Conservation (phyloP, 139 green algal genomes). For the Pedinophyceae sp. region DNA sequence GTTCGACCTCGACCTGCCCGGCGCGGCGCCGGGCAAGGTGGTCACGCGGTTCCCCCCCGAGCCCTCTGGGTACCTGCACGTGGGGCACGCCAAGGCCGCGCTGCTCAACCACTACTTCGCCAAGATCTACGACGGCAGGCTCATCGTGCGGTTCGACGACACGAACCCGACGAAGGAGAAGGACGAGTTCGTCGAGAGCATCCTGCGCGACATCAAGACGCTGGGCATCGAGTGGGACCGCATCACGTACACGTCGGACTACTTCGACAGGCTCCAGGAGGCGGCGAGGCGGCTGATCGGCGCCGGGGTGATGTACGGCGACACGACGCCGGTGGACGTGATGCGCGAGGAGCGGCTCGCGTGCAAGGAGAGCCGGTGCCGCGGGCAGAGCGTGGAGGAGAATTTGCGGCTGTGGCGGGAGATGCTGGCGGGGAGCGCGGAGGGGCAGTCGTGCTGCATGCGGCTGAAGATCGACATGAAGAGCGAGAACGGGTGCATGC, state of each 20-base stretch:
- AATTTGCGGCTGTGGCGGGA: constrained; percentile 71
- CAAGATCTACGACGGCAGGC: constrained; percentile 67
- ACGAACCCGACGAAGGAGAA: constrained; percentile 99
- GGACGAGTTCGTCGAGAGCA: constrained; percentile 94
- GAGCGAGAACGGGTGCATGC: constrained; percentile 60
- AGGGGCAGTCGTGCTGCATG: constrained; percentile 60
- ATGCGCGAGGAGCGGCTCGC: constrained; percentile 44
- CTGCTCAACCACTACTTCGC: constrained; percentile 90
- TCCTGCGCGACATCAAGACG: constrained; percentile 68
- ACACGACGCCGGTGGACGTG: constrained; percentile 82
- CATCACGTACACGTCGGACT: constrained; percentile 78
- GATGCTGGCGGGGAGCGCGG: constrained; percentile 69
- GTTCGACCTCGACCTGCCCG: constrained; percentile 75
- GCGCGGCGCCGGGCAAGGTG: constrained; percentile 68
- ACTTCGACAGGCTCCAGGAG: constrained; percentile 24
- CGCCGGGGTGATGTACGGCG: constrained; percentile 79
- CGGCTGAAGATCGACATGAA: constrained; percentile 91
- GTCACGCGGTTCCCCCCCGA: constrained; percentile 95
- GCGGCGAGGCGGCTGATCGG: constrained; percentile 53
- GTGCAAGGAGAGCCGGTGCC: not conserved
- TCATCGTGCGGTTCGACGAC: constrained; percentile 95
- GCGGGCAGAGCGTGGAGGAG: constrained; percentile 40
- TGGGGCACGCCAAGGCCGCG: constrained; percentile 88
- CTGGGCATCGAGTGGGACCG: constrained; percentile 57
- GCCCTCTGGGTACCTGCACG: constrained; percentile 86